Conservation (phyloP, 2,329 filamentous ascomycete species). For the Nemania sp. region DNA sequence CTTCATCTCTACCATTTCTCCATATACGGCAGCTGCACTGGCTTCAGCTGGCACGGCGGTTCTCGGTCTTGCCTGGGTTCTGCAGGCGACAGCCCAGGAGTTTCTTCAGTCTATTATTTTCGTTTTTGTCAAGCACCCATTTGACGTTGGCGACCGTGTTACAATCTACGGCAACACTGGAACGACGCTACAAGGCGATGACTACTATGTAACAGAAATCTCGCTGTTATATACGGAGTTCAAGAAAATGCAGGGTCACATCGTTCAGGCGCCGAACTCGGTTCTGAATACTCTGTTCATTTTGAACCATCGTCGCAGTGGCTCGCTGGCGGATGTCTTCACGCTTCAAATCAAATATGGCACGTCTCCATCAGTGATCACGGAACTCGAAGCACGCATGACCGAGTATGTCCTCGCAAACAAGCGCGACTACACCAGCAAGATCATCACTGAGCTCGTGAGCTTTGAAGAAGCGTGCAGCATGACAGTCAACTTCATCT, state of each 20-base stretch:
- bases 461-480: constrained; percentile 81
- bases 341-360: constrained; percentile 86
- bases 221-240: constrained; percentile 93
- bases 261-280: constrained; percentile 94
- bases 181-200: constrained; percentile 75
- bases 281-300: constrained; percentile 93
- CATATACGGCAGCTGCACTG: constrained; percentile 87
- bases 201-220: constrained; percentile 96
- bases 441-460: constrained; percentile 83
- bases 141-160: constrained; percentile 92
- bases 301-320: constrained; percentile 89
- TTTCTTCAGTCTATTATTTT: constrained; percentile 94
- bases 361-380: constrained; percentile 79
- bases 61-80: constrained; percentile 89
- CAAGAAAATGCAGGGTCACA: constrained; percentile 97
- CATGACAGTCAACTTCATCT: constrained; percentile 87
- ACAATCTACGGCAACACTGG: constrained; percentile 91
- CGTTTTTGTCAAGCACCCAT: constrained; percentile 96
- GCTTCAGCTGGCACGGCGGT: constrained; percentile 85
- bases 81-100: constrained; percentile 90
- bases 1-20: constrained; percentile 86
- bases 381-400: constrained; percentile 76
- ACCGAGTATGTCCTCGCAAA: constrained; percentile 81
- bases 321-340: constrained; percentile 83
- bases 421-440: constrained; percentile 86